phyloP scores from a whole-genome alignment of 169 alveolate genomes.

The Blepharisma undulans region DNA sequence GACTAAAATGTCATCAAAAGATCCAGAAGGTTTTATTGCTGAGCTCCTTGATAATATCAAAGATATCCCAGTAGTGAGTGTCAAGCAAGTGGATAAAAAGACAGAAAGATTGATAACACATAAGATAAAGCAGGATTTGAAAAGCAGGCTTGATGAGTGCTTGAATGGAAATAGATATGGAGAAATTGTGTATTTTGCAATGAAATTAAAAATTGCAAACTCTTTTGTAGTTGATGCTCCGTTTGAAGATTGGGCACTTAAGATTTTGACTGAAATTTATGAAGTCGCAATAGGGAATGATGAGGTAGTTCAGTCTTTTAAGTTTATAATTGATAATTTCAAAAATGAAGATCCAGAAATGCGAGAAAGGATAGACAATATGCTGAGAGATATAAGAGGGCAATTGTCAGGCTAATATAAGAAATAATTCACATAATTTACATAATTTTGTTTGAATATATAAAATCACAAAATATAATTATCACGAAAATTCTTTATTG shows the following conservation, averaged over 20 bases:
- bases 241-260: constrained; percentile 7
- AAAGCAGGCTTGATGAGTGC: neutral
- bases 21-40: constrained; percentile 21
- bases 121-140: neutral
- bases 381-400: neutral
- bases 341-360: neutral
- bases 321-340: neutral
- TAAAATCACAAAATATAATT: neutral
- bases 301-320: neutral
- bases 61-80: constrained; percentile 20
- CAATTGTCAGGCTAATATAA: neutral
- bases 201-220: neutral
- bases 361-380: neutral
- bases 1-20: neutral
- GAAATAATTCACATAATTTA: neutral
- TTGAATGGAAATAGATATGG: neutral
- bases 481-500: too few species aligned
- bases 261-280: neutral
- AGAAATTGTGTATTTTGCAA: neutral
- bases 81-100: constrained; percentile 31
- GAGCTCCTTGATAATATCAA: constrained; percentile 1
- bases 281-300: neutral
- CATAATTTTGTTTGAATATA: too few species aligned
- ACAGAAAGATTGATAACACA: constrained; percentile 28
- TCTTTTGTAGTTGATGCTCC: neutral